Conservation (phyloP, 805 yeast genomes). For the Candida fluviatilis region DNA sequence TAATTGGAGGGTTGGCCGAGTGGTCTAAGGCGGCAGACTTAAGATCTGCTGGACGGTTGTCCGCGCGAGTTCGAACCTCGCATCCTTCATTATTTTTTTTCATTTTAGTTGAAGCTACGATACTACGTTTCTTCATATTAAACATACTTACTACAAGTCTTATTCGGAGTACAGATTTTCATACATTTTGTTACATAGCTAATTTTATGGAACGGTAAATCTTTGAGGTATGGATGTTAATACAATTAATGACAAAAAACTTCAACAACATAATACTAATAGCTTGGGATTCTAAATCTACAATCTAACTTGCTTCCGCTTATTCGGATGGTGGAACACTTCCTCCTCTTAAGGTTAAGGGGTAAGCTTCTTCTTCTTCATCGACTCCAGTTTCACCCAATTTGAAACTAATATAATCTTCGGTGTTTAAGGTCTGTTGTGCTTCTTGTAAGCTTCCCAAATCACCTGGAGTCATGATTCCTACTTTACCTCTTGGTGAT, state of each 20-base stretch:
- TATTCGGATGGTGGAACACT: conserved; percentile 35
- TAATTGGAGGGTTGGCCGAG: conserved; percentile 48
- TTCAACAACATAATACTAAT: too few relatives aligned
- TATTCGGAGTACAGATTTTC: too few relatives aligned
- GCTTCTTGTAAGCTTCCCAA: conserved; percentile 94
- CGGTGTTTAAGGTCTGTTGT: conserved; percentile 60
- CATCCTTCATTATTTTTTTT: conserved; percentile 41
- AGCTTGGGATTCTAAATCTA: too few relatives aligned
- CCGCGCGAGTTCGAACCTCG: conserved; percentile 56
- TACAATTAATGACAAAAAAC: too few relatives aligned
- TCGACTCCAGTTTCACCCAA: conserved; percentile 39
- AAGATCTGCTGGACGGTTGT: conserved; percentile 45
- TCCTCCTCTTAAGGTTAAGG: conserved; percentile 47
- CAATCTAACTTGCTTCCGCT: too few relatives aligned
- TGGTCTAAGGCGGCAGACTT: conserved; percentile 52
- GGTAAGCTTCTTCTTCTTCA: conserved; percentile 34
- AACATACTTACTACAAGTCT: too few relatives aligned
- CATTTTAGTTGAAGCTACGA: neutral
- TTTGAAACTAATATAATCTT: conserved; percentile 68
- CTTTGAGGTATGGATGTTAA: too few relatives aligned
- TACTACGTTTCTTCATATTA: too few relatives aligned
- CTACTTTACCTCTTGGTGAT: conserved; percentile 74
- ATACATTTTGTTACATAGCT: too few relatives aligned
- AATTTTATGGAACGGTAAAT: too few relatives aligned
- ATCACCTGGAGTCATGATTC: conserved; percentile 96